Conservation (phyloP, 2,329 filamentous ascomycete genomes). For the Fusarium sp. region DNA sequence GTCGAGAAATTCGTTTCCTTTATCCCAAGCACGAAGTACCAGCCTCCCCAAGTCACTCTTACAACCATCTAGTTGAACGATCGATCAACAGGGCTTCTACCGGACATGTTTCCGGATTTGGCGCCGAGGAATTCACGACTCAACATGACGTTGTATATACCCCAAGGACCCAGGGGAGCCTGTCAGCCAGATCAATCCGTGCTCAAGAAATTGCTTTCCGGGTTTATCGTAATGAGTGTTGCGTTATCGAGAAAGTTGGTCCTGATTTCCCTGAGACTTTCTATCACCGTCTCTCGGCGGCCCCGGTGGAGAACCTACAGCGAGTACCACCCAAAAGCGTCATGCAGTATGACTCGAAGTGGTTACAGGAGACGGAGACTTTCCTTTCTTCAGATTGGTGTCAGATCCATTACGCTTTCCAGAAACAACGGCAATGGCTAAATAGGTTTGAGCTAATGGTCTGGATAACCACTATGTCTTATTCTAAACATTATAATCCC, state of each 20-base stretch:
- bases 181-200: background rate
- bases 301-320: background rate
- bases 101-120: constrained; percentile 29
- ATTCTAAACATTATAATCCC: constrained; percentile 10
- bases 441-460: constrained; percentile 31
- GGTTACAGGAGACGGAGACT: constrained; percentile 6
- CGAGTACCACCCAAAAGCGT: background rate
- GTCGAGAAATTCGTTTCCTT: constrained; percentile 22
- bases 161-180: constrained; percentile 3
- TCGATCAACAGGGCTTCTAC: constrained; percentile 26
- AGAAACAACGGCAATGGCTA: constrained; percentile 16
- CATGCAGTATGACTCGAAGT: constrained; percentile 34
- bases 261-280: background rate
- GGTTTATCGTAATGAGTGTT: background rate
- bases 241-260: background rate
- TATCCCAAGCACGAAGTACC: background rate
- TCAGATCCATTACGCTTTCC: constrained; percentile 32
- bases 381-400: constrained; percentile 31
- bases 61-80: constrained; percentile 18
- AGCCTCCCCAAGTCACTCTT: accelerated
- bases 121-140: constrained; percentile 34
- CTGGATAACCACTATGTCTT: constrained; percentile 36
- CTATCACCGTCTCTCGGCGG: background rate
- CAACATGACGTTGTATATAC: constrained; percentile 23
- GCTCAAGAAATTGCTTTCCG: constrained; percentile 3